phyloP scores from a whole-genome alignment of 768 basidiomycete species.

The Leccinum arenicola region DNA sequence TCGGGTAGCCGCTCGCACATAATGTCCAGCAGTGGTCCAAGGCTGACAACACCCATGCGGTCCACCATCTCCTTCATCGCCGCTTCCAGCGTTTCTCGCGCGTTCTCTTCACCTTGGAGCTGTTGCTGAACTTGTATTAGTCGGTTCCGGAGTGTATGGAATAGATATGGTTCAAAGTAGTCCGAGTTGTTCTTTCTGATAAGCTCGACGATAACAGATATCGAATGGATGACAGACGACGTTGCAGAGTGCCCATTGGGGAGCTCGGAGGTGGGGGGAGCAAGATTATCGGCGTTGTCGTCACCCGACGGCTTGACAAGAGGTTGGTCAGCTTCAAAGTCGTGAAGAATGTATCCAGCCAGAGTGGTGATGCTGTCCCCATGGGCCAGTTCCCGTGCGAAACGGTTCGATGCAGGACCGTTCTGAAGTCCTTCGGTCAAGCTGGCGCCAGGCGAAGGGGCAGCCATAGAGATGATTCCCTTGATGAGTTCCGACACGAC shows the following conservation, averaged over 20 bases:
- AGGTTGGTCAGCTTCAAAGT: conserved; percentile 39
- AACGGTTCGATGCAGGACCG: conserved; percentile 76
- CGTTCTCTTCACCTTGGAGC: conserved; percentile 51
- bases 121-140: conserved; percentile 86
- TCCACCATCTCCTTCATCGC: conserved; percentile 82
- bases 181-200: conserved; percentile 98
- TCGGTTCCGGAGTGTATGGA: conserved; percentile 89
- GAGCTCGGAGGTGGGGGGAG: conserved; percentile 15
- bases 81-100: conserved; percentile 61
- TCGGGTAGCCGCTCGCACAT: conserved; percentile 66
- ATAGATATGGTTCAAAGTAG: conserved; percentile 96
- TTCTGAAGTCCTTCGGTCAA: conserved; percentile 68
- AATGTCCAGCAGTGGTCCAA: conserved; percentile 75
- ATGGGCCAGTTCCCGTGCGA: conserved; percentile 85
- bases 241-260: conserved; percentile 50
- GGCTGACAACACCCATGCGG: conserved; percentile 86
- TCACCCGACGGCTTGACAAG: conserved; percentile 17
- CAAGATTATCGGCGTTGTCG: conserved; percentile 13
- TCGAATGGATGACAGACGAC: conserved; percentile 83
- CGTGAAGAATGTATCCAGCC: conserved; percentile 71
- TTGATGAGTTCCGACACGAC: conserved; percentile 91
- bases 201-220: conserved; percentile 87
- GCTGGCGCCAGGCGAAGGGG: conserved; percentile 77
- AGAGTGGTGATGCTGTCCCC: conserved; percentile 69
- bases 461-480: conserved; percentile 91